Evolutionary conservation across 768 basidiomycete species (phyloP).

Genomic region (Fibroporia radiculosa): DNA sequence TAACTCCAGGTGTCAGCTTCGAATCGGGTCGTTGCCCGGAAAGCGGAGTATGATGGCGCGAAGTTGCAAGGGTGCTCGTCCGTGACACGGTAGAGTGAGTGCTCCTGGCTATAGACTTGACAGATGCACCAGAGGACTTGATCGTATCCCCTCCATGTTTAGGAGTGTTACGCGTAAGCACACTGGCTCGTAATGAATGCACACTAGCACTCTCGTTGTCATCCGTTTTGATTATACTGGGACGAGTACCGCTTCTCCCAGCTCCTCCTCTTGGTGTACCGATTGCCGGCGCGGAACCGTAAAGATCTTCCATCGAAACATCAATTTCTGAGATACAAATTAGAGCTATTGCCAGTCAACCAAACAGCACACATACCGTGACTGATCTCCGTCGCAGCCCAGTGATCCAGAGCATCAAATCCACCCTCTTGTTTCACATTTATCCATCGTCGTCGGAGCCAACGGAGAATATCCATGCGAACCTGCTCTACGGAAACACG

Average conservation of each 20-base stretch:
- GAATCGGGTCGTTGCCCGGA: conserved; percentile 47
- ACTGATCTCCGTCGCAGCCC: conserved; percentile 84
- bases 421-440: conserved; percentile 68
- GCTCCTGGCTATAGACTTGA: conserved; percentile 40
- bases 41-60: conserved; percentile 17
- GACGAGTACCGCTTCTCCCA: conserved; percentile 15
- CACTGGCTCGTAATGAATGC: conserved; percentile 39
- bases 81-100: conserved; percentile 27
- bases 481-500: conserved; percentile 70
- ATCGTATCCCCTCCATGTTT: conserved; percentile 16
- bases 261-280: conserved; percentile 13
- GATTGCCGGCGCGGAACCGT: conserved; percentile 34
- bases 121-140: conserved; percentile 30
- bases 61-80: conserved; percentile 19
- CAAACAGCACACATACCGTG: conserved; percentile 46
- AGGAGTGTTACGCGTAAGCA: conserved; percentile 27
- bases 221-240: conserved; percentile 13
- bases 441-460: conserved; percentile 76
- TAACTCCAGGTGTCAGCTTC: conserved; percentile 52
- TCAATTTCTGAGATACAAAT: conserved; percentile 56
- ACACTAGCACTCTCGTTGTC: conserved; percentile 36
- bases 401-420: conserved; percentile 76
- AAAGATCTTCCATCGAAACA: conserved; percentile 67
- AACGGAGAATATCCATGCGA: conserved; percentile 54
- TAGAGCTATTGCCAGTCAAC: background rate